Percentiles rank a stretch among this genome's conserved stretches.
Evolutionary conservation across 2,329 filamentous ascomycete genomes (phyloP).

Genomic region (Immersiporthe knoxdaviesiana): DNA sequence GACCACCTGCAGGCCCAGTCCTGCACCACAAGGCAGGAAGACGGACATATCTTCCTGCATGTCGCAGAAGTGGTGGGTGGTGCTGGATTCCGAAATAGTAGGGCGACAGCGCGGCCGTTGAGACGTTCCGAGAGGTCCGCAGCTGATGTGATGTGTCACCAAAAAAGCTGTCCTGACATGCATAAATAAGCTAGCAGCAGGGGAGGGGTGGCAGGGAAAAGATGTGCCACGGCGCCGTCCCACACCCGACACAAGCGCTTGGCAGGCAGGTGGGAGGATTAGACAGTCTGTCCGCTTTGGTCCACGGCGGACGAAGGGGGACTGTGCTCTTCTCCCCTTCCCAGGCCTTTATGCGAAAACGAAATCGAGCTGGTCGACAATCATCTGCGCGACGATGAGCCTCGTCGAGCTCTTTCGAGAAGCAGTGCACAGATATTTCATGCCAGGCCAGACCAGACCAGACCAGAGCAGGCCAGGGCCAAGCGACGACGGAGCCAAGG

Average conservation of each 20-base stretch:
- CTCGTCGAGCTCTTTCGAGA: neutral
- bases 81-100: neutral
- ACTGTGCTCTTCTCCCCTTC: neutral
- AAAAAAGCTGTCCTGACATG: slow-evolving; percentile 17
- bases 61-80: neutral
- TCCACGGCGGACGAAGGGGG: neutral
- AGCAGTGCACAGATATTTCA: neutral
- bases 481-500: no score
- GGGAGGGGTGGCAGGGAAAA: slow-evolving; percentile 24
- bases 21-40: neutral
- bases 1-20: neutral
- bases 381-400: neutral
- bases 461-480: no score
- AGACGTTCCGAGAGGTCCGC: slow-evolving; percentile 51
- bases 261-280: slow-evolving; percentile 16
- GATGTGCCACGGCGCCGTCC: slow-evolving; percentile 19
- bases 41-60: neutral
- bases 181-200: slow-evolving; percentile 26
- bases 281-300: neutral
- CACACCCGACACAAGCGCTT: slow-evolving; percentile 10
- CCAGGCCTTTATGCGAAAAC: neutral
- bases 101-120: slow-evolving; percentile 37
- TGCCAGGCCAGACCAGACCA: no score
- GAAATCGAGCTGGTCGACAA: neutral
- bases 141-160: slow-evolving; percentile 48